phyloP scores from a whole-genome alignment of 345 rosid genomes.

The Trapa bicornis region DNA sequence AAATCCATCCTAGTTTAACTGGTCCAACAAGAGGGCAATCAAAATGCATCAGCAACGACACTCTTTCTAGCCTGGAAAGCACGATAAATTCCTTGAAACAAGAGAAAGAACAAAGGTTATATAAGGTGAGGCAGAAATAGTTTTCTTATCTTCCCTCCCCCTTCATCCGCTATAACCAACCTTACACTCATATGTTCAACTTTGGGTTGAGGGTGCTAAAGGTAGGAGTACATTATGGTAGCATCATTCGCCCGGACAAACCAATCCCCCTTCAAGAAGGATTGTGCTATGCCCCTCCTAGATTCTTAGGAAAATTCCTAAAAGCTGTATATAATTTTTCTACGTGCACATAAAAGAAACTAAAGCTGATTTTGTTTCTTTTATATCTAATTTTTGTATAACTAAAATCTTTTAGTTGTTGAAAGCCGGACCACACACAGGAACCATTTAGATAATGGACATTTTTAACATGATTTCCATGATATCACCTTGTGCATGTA shows the following conservation, averaged over 20 bases:
- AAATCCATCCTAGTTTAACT: constrained; percentile 49
- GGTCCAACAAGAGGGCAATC: constrained; percentile 31
- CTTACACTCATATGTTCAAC: background rate
- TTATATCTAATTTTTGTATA: background rate
- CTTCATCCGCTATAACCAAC: no score
- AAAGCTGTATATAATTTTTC: background rate
- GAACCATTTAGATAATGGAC: no score
- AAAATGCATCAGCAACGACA: constrained; percentile 75
- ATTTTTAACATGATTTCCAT: background rate
- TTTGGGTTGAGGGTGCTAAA: no score
- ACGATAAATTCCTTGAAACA: constrained; percentile 38
- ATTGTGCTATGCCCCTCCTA: no score
- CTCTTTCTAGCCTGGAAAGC: constrained; percentile 51
- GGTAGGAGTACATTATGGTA: background rate
- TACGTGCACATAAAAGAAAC: no score
- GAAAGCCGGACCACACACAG: no score
- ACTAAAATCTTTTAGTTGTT: background rate
- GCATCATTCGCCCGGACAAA: background rate
- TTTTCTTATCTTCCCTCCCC: background rate
- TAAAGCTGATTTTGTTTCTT: background rate
- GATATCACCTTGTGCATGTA: background rate
- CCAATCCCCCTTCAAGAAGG: no score
- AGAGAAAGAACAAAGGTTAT: constrained; percentile 59
- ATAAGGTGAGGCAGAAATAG: constrained; percentile 37
- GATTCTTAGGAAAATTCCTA: background rate